Evolutionary conservation across 139 green algal genomes (phyloP).

Genomic region (Chlorella sp.): DNA sequence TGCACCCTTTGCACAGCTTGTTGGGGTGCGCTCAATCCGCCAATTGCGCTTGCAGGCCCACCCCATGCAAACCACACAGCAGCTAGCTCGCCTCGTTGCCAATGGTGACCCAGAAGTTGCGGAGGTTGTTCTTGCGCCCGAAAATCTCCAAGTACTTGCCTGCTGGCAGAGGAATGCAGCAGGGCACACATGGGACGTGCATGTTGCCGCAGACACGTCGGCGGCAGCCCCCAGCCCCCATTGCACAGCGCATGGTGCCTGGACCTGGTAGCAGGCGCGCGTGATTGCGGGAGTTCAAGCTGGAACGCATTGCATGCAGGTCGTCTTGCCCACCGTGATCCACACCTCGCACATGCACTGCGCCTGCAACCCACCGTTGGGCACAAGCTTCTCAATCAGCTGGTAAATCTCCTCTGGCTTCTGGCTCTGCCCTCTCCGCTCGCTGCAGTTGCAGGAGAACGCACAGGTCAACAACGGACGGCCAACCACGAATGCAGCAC

Average conservation of each 20-base stretch:
- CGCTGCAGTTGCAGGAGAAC: conserved; percentile 27
- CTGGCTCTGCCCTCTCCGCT: conserved; percentile 92
- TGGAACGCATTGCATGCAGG: too few species aligned
- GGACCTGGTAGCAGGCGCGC: too few species aligned
- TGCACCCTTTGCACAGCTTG: too few species aligned
- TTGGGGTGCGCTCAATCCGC: too few species aligned
- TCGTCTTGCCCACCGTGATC: neutral
- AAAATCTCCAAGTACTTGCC: conserved; percentile 92
- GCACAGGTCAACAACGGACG: neutral
- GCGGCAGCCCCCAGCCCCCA: too few species aligned
- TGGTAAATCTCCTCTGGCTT: conserved; percentile 98
- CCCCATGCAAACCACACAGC: too few species aligned
- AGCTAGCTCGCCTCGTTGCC: conserved; percentile 91
- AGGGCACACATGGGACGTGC: neutral
- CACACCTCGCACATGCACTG: neutral
- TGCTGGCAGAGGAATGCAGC: neutral
- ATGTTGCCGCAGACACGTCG: too few species aligned
- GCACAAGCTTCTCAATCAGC: conserved; percentile 91
- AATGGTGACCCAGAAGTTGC: conserved; percentile 91
- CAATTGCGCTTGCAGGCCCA: too few species aligned
- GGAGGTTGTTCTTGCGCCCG: conserved; percentile 94
- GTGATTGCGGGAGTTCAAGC: too few species aligned
- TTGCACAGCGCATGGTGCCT: neutral
- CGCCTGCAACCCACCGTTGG: conserved; percentile 55
- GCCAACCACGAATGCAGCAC: too few species aligned